phyloP scores from a whole-genome alignment of 1,284 basidiomycete genomes.

The Puccinia coronata region DNA sequence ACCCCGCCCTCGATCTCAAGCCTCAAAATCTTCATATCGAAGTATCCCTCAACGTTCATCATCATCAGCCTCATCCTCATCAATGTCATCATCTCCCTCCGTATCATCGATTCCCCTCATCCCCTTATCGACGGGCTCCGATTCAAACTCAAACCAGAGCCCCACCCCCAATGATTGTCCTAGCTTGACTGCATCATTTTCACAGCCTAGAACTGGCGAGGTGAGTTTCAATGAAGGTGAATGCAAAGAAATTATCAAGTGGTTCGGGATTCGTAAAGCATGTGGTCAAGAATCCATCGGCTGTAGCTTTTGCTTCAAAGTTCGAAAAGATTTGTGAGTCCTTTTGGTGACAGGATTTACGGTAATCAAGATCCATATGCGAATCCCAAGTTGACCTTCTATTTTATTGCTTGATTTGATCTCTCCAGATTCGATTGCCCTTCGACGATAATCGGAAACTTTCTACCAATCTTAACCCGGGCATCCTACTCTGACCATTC shows the following conservation, averaged over 20 bases:
- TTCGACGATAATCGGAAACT: slow-evolving; percentile 53
- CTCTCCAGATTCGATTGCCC: slow-evolving; percentile 51
- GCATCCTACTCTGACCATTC: slow-evolving; percentile 18
- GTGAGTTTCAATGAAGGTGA: background rate
- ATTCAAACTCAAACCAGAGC: background rate
- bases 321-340: slow-evolving; percentile 83
- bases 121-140: background rate
- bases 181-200: background rate
- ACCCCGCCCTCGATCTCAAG: background rate
- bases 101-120: background rate
- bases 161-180: background rate
- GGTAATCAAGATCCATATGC: background rate
- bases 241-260: slow-evolving; percentile 81
- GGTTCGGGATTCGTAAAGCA: slow-evolving; percentile 80
- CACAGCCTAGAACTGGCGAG: background rate
- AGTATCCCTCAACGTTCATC: slow-evolving; percentile 2
- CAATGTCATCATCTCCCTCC: slow-evolving; percentile 12
- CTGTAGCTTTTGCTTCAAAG: slow-evolving; percentile 88
- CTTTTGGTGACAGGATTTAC: background rate
- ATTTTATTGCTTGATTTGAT: background rate
- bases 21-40: background rate
- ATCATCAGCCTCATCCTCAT: slow-evolving; percentile 11
- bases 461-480: slow-evolving; percentile 52
- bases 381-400: background rate
- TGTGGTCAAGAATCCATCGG: slow-evolving; percentile 73